These are phyloP conservation scores for Candida sanyaensis DNA, from an alignment of 1,139 yeast genomes.

Conservation along the genomic window DNA sequence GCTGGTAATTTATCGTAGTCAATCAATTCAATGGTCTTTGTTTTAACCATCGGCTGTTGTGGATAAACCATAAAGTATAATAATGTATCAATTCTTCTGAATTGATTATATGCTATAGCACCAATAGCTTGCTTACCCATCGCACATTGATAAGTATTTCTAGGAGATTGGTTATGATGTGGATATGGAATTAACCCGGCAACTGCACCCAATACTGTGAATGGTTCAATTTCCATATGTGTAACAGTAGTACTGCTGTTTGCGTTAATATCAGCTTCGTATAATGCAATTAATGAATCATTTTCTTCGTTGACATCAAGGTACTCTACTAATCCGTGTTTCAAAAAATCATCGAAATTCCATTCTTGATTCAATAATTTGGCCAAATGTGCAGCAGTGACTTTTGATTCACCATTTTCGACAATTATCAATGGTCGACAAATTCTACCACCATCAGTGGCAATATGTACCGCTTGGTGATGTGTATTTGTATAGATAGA, in stretches of 20 bases:
- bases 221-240: conserved; percentile 95
- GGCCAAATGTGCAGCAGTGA: conserved; percentile 66
- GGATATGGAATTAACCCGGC: conserved; percentile 99
- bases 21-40: conserved; percentile 93
- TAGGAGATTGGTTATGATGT: conserved; percentile 97
- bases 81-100: conserved; percentile 91
- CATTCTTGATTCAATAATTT: conserved; percentile 67
- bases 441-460: conserved; percentile 98
- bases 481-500: conserved; percentile 89
- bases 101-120: conserved; percentile 96
- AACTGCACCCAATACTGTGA: conserved; percentile 95
- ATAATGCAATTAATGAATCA: conserved; percentile 89
- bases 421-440: conserved; percentile 96
- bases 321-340: conserved; percentile 87
- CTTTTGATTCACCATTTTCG: conserved; percentile 65
- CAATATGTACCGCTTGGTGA: conserved; percentile 92
- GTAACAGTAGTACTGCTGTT: conserved; percentile 52
- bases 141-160: conserved; percentile 99
- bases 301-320: conserved; percentile 97
- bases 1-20: conserved; percentile 97
- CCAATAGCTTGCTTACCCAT: conserved; percentile 99
- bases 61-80: conserved; percentile 96
- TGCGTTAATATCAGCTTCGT: conserved; percentile 56
- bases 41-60: conserved; percentile 98
- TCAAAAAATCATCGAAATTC: conserved; percentile 86